Conservation (phyloP, 768 basidiomycete genomes). For the Mycena floridula region DNA sequence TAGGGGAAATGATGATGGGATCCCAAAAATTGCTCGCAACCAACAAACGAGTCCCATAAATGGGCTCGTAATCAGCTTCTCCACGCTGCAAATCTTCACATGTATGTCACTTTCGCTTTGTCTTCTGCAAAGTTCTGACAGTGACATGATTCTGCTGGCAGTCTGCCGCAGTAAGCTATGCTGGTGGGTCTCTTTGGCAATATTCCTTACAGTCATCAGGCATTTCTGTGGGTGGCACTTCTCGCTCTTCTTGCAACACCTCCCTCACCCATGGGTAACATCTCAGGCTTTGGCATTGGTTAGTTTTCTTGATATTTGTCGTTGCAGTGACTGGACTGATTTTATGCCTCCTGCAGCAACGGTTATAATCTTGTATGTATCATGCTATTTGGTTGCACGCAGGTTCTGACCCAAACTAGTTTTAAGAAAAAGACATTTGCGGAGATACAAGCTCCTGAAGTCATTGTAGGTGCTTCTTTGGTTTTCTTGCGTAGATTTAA, state of each 20-base stretch:
- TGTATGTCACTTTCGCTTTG: conserved; percentile 14
- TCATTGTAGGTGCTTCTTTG: conserved; percentile 20
- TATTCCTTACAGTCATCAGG: not conserved
- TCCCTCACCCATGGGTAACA: too few relatives aligned
- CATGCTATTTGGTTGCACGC: too few relatives aligned
- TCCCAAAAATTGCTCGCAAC: too few relatives aligned
- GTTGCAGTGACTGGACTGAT: not conserved
- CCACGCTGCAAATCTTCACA: conserved; percentile 24
- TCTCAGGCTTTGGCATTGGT: conserved; percentile 33
- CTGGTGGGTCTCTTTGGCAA: conserved; percentile 23
- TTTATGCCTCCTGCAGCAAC: conserved; percentile 20
- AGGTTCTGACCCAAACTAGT: too few relatives aligned
- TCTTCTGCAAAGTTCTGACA: not conserved
- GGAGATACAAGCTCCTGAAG: conserved; percentile 20
- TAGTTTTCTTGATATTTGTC: conserved; percentile 1
- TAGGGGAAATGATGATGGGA: too few relatives aligned
- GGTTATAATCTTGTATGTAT: conserved; percentile 22
- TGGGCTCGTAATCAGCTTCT: conserved; percentile 30
- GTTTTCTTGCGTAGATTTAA: not conserved
- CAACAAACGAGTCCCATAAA: too few relatives aligned
- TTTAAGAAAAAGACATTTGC: conserved; percentile 30
- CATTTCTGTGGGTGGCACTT: conserved; percentile 19
- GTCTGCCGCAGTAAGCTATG: conserved; percentile 23
- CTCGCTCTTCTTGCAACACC: too few relatives aligned
- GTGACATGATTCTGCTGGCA: conserved; percentile 9